Conservation (phyloP, 352 stramenopile species). For the Pythium angustatum region DNA sequence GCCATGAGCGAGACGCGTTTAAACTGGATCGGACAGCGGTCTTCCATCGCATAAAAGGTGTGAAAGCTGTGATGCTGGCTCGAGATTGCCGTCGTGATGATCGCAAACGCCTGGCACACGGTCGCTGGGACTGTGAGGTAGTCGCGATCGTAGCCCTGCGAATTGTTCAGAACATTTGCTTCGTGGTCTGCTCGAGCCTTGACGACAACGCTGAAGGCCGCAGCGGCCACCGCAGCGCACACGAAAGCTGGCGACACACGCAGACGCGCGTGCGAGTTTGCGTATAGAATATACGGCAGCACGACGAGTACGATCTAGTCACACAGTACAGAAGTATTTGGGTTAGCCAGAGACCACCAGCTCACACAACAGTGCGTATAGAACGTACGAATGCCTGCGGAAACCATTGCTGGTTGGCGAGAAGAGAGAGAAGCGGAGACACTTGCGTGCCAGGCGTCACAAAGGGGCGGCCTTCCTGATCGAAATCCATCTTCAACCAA, state of each 20-base stretch:
- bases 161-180: constrained; percentile 25
- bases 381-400: constrained; percentile 10
- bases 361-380: background rate
- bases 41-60: constrained; percentile 47
- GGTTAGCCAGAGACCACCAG: background rate
- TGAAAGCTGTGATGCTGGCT: constrained; percentile 64
- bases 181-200: constrained; percentile 36
- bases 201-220: constrained; percentile 34
- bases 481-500: constrained; percentile 39
- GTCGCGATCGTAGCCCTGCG: constrained; percentile 39
- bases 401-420: constrained; percentile 29
- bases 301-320: constrained; percentile 36
- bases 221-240: constrained; percentile 30
- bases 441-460: constrained; percentile 18
- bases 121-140: constrained; percentile 55
- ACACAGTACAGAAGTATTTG: background rate
- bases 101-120: constrained; percentile 47
- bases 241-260: constrained; percentile 29
- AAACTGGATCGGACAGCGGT: constrained; percentile 42
- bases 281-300: constrained; percentile 42
- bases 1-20: constrained; percentile 34
- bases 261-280: constrained; percentile 37
- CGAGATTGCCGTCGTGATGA: constrained; percentile 40
- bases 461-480: constrained; percentile 26
- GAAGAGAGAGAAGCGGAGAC: constrained; percentile 25